Evolutionary conservation across 768 basidiomycete genomes (phyloP).

Genomic region (Suillus decipiens): DNA sequence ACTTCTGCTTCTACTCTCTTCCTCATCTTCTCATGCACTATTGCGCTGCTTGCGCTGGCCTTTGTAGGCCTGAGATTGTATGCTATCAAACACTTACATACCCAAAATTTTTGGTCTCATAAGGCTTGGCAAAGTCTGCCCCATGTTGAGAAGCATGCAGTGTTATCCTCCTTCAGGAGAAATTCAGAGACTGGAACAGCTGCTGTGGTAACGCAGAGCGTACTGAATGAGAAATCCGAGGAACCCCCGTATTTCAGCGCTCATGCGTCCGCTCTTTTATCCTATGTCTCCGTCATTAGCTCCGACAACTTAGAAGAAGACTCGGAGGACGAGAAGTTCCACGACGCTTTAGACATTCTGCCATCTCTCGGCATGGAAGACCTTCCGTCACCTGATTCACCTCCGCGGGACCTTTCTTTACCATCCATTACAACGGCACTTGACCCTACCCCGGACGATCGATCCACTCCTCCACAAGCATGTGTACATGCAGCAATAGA

Average conservation of each 20-base stretch:
- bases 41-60: conserved; percentile 25
- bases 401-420: conserved; percentile 18
- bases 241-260: not conserved
- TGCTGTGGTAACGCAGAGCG: not conserved
- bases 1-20: conserved; percentile 12
- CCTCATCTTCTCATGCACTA: conserved; percentile 28
- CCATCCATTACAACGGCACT: conserved; percentile 15
- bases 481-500: conserved; percentile 7
- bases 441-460: not conserved
- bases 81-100: conserved; percentile 22
- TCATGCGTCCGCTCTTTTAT: not conserved
- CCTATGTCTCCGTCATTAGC: not conserved
- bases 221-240: not conserved
- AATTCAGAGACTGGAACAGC: not conserved
- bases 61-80: conserved; percentile 26
- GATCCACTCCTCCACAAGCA: not conserved
- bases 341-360: conserved; percentile 31
- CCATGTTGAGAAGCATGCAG: conserved; percentile 15
- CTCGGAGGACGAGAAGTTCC: conserved; percentile 34
- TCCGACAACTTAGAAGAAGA: not conserved
- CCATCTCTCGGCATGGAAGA: conserved; percentile 21
- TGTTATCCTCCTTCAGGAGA: not conserved
- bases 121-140: conserved; percentile 27
- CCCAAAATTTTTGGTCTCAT: conserved; percentile 22
- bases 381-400: conserved; percentile 20